Evolutionary conservation across 257 asterid species (phyloP).

Genomic region (Nyctanthes arbortristis): DNA sequence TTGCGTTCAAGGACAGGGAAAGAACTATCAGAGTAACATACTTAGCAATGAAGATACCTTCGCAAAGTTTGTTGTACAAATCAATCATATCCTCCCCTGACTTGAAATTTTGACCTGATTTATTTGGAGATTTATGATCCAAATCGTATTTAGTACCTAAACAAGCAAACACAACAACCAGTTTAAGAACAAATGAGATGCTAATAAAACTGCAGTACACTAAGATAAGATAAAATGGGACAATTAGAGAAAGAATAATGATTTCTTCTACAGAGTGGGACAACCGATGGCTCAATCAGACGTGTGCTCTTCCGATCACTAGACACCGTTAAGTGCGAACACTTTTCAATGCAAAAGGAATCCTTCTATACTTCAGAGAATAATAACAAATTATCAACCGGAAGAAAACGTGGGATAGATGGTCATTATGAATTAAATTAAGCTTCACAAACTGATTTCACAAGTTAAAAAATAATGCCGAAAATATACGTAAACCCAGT

Average conservation of each 20-base stretch:
- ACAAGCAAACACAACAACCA: slow-evolving; percentile 30
- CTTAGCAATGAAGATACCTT: slow-evolving; percentile 51
- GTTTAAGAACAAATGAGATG: slow-evolving; percentile 21
- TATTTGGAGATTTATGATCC: slow-evolving; percentile 83
- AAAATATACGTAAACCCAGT: not conserved
- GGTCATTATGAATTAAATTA: not conserved
- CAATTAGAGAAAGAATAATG: not conserved
- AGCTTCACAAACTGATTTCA: not conserved
- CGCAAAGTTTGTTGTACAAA: slow-evolving; percentile 78
- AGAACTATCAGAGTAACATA: slow-evolving; percentile 18
- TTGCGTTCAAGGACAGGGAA: not conserved
- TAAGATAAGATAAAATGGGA: slow-evolving; percentile 17
- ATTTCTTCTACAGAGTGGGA: not conserved
- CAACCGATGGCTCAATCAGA: not conserved
- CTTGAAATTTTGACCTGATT: slow-evolving; percentile 83
- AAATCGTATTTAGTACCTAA: slow-evolving; percentile 94
- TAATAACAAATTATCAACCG: slow-evolving; percentile 4
- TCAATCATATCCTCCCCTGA: slow-evolving; percentile 93
- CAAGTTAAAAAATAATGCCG: not conserved
- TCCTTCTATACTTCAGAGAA: slow-evolving; percentile 8
- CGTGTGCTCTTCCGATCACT: no score
- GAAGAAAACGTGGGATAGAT: not conserved
- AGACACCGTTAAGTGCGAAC: slow-evolving; percentile 7
- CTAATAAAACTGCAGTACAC: slow-evolving; percentile 11
- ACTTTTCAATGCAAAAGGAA: not conserved